A percentile compares a stretch with the other conserved stretches of the same genome.
These are phyloP conservation scores for Themeda triandra DNA, from an alignment of 176 grass and related monocot genomes.

Conservation along the genomic window DNA sequence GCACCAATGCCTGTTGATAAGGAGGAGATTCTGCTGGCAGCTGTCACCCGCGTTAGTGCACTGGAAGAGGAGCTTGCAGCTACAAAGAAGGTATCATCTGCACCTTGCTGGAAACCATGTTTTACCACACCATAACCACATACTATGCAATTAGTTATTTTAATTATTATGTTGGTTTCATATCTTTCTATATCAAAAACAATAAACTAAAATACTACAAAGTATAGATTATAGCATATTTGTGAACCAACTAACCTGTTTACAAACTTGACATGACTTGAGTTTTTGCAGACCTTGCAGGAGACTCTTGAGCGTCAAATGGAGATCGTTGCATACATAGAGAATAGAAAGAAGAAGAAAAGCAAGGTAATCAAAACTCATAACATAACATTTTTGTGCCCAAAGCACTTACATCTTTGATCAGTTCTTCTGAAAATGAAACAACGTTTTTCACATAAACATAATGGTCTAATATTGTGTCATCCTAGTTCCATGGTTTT, in stretches of 20 bases:
- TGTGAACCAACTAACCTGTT: neutral
- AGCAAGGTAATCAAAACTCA: constrained; percentile 45
- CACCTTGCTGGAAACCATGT: neutral
- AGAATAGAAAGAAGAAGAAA: constrained; percentile 95
- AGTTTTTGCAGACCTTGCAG: constrained; percentile 62
- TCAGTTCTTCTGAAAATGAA: neutral
- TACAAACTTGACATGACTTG: neutral
- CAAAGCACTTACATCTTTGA: neutral
- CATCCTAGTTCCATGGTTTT: neutral
- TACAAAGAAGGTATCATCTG: constrained; percentile 70
- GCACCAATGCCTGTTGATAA: constrained; percentile 52
- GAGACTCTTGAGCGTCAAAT: constrained; percentile 61
- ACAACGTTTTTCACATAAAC: neutral
- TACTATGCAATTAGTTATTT: neutral
- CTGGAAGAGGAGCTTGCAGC: constrained; percentile 81
- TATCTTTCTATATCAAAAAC: neutral
- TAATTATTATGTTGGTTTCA: neutral
- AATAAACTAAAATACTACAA: neutral
- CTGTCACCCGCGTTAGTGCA: constrained; percentile 61
- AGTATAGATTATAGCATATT: neutral
- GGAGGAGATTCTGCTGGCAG: constrained; percentile 78
- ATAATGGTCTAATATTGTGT: neutral
- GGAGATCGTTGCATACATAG: constrained; percentile 81
- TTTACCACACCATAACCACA: neutral
- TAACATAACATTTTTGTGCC: neutral